phyloP scores from a whole-genome alignment of 2,329 filamentous ascomycete genomes.

The Metarhizium anisopliae region DNA sequence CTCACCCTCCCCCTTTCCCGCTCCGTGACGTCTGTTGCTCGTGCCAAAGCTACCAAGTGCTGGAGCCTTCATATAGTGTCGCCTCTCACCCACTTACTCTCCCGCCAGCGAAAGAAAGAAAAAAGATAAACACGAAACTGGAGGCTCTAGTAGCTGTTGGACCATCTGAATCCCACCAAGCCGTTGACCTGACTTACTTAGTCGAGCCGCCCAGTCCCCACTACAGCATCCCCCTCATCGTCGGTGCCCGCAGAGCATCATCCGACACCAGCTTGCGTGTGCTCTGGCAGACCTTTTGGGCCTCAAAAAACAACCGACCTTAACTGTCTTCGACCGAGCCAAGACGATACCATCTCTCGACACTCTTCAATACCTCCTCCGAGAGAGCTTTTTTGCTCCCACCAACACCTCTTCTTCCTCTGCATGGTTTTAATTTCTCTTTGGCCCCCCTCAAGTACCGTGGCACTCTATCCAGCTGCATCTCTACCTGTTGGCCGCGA shows the following conservation, averaged over 20 bases:
- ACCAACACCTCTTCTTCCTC: not conserved
- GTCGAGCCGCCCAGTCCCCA: not conserved
- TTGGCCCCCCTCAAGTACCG: not conserved
- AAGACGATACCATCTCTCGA: not conserved
- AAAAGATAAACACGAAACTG: no score
- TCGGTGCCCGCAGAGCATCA: not conserved
- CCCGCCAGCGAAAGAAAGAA: no score
- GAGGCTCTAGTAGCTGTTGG: not conserved
- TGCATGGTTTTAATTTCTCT: not conserved
- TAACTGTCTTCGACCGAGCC: not conserved
- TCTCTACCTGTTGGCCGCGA: not conserved
- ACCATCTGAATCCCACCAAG: not conserved
- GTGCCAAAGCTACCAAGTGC: not conserved
- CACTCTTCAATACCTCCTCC: not conserved
- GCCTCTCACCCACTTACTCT: no score
- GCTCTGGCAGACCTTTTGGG: not conserved
- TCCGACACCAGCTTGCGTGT: not conserved
- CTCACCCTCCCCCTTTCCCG: not conserved
- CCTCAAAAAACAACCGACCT: not conserved
- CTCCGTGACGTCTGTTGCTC: not conserved
- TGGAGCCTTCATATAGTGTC: not conserved
- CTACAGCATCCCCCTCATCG: not conserved
- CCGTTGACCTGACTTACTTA: not conserved
- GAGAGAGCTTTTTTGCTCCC: not conserved
- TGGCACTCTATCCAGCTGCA: not conserved